Base-by-base conservation (phyloP, 2,329 filamentous ascomycete genomes). In the Thermothelomyces thermophilus region DNA sequence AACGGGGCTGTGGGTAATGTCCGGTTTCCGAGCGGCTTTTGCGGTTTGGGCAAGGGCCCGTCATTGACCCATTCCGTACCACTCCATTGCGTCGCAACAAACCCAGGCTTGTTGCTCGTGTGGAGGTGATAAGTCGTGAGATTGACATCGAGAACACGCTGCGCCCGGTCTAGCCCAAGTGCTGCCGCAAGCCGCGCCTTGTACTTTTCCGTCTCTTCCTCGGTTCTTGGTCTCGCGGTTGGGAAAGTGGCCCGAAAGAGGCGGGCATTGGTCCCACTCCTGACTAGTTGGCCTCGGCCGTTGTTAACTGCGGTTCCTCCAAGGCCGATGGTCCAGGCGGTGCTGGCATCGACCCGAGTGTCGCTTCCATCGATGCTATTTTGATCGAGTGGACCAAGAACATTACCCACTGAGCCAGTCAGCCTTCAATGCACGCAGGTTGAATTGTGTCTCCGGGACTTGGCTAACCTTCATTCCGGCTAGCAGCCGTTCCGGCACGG, bases 311-410 rank as follows among this genome's bases (percentile, higher is more conserved):
- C 76, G 14, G 73, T 69, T 22, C 70, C 71, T 7, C 72, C 70
- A n/a, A 80, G 77, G 43, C 87, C 86, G 10, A 93, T 82, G 16
- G 82, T 79, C 88, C 87, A 95, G 16, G 91, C 75, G 9, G 83
- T 77, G 2, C 86, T 84, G 54, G 74, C 69, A 63, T 86, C 90
- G 53, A 80, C 70, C 62, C 83, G 73, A 49, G 75, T 64, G 33
- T 66, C 64, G 16, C 20, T 26, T 20, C 44, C 30, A 22, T 52
- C 41, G 39, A 41, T 45, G 24, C 35, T 45, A 47, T 62, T 64
- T 7, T 59, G 60, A 10, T 58, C 53, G 3, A 62, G 26, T 17
- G 57, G 57, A 1, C 57, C 58, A 14, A 65, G 55, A 24, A 66
- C 56, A 26, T 57, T 62, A 8, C 61, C 60, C 43, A 56, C 52